Evolutionary conservation across 148 eudicot species (phyloP), one percentile per base, ranked within the genome.

Genomic region (Mesembryanthemum crystallinum): DNA sequence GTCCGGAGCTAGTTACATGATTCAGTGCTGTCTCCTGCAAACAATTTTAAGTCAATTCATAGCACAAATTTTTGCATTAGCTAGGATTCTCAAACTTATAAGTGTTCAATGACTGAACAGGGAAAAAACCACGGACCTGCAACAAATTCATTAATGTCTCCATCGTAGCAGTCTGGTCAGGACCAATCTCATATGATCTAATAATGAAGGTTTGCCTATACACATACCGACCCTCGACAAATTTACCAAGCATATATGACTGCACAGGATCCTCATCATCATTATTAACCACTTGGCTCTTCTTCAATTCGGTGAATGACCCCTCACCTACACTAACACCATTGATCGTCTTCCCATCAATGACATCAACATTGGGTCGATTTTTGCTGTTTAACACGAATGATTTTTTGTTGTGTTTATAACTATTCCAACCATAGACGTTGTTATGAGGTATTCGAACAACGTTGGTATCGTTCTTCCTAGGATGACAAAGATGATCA

Each of bases 101-200:
- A 47, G 8, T 58, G 4, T 5, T 18, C 30, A 0, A 27, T 23
- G 39, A 10, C 24, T 24, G 12, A 60, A 66, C 0, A 12, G 43
- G 5, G 29, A 61, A 30, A 55, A 21, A 18, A 35, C 24, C 7
- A 52, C 24, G 13, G 64, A 90, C 97, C 91, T 92, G 97, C 28
- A 92, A 82, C 25, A 90, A 85, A 83, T 92, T 92, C 97, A 92
- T 88, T 29, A 92, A 71, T 0, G 97, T 92, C 80, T 92, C 97
- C 97, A 92, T 89, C 7, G 97, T 90, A 47, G 97, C 92, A 18
- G 97, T 92, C 59, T 89, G 84, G 72, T 92, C 97, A 7, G 97
- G 94, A 63, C 97, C 97, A 52, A 88, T 92, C 77, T 92, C 97
- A 77, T 92, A 92, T 66, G 94, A 92, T 77, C 97, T 80, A 1